Evolutionary conservation across 2,329 filamentous ascomycete species (phyloP).

Genomic region (Exophiala spinifera): DNA sequence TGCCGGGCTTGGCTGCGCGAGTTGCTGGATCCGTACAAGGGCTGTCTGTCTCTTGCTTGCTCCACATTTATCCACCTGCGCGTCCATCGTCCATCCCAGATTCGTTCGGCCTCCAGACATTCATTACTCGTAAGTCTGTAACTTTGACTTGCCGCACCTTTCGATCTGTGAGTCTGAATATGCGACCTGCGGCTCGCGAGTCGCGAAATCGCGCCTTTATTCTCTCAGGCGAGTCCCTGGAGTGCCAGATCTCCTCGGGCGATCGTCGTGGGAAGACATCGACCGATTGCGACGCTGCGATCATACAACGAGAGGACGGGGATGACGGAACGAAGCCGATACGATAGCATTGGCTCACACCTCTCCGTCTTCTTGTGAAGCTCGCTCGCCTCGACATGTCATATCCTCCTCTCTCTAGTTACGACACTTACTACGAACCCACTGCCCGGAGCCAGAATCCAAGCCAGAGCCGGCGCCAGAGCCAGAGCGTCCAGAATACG

Average conservation of each 20-base stretch:
- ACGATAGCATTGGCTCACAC: background rate
- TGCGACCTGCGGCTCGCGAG: too few species aligned
- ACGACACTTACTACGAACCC: constrained; percentile 16
- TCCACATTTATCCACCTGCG: constrained; percentile 2
- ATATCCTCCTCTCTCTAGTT: constrained; percentile 15
- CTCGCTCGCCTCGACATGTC: constrained; percentile 14
- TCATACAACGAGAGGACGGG: background rate
- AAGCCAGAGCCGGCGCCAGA: constrained; percentile 17
- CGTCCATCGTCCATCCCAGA: background rate
- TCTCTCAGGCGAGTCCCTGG: too few species aligned
- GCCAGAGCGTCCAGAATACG: constrained; percentile 12
- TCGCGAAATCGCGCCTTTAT: too few species aligned
- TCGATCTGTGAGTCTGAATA: too few species aligned
- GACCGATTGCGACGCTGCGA: too few species aligned
- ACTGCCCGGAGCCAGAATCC: constrained; percentile 17
- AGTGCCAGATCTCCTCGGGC: too few species aligned
- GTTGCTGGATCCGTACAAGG: background rate
- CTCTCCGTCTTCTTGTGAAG: background rate
- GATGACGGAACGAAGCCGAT: background rate
- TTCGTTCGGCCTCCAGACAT: background rate
- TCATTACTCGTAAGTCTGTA: too few species aligned
- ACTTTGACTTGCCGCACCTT: too few species aligned
- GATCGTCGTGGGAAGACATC: too few species aligned
- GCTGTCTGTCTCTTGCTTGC: background rate
- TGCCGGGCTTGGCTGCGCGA: background rate